phyloP scores from a whole-genome alignment of 164 flowering plant species.

The Sedum album region DNA sequence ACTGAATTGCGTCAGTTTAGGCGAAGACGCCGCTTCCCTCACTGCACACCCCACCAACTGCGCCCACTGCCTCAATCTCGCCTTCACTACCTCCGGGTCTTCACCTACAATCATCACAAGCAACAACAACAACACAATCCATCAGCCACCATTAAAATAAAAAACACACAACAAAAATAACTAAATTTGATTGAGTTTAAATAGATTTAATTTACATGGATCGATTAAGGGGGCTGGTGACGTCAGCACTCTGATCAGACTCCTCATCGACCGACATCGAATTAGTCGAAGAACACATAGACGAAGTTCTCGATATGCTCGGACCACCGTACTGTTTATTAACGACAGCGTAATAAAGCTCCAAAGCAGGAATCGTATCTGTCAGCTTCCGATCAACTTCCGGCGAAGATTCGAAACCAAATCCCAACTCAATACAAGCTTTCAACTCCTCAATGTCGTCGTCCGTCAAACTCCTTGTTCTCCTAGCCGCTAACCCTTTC shows the following conservation, averaged over 20 bases:
- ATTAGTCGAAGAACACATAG: neutral
- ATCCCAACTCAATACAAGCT: conserved; percentile 3
- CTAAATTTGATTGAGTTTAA: neutral
- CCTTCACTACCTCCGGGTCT: conserved; percentile 8
- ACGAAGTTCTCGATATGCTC: conserved; percentile 1
- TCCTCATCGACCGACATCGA: neutral
- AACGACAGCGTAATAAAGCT: neutral
- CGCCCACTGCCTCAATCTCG: conserved; percentile 7
- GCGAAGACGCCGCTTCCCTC: neutral
- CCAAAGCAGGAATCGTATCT: conserved; percentile 2
- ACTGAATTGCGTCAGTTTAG: neutral
- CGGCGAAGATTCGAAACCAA: conserved; percentile 3
- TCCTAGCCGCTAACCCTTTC: neutral
- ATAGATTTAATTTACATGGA: neutral
- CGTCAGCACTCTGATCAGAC: no score
- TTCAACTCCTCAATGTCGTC: conserved; percentile 6
- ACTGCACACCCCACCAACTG: conserved; percentile 3
- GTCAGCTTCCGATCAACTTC: neutral
- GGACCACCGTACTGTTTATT: neutral
- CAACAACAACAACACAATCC: neutral
- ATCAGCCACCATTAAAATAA: neutral
- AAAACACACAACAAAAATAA: neutral
- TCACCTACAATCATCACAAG: neutral
- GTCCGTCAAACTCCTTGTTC: neutral
- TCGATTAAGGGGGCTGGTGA: neutral